These are phyloP conservation scores for Beverwykella pulmonaria DNA, from an alignment of 495 filamentous ascomycete genomes.

Conservation along the genomic window DNA sequence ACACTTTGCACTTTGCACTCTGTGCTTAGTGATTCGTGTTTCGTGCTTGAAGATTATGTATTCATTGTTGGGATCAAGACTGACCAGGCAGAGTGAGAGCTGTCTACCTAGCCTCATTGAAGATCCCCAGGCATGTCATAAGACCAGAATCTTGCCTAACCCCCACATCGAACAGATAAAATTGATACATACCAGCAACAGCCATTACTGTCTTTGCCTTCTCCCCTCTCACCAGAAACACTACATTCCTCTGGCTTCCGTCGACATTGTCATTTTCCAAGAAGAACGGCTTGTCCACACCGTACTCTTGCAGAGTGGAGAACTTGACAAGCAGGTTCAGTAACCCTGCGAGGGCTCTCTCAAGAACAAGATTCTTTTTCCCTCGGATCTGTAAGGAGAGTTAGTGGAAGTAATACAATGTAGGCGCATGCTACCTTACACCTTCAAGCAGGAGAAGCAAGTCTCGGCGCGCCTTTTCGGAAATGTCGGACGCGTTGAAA, in stretches of 20 bases:
- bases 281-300: slow-evolving; percentile 93
- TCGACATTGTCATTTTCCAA: slow-evolving; percentile 94
- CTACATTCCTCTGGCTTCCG: slow-evolving; percentile 88
- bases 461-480: slow-evolving; percentile 81
- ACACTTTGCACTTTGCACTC: slow-evolving; percentile 4
- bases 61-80: slow-evolving; percentile 68
- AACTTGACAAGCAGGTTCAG: slow-evolving; percentile 92
- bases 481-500: slow-evolving; percentile 79
- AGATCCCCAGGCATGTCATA: slow-evolving; percentile 48
- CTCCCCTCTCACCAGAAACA: slow-evolving; percentile 89
- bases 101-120: slow-evolving; percentile 66
- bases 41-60: not conserved
- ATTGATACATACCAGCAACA: slow-evolving; percentile 74
- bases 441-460: slow-evolving; percentile 84
- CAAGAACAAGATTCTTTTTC: slow-evolving; percentile 97
- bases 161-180: not conserved
- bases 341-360: slow-evolving; percentile 84
- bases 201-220: slow-evolving; percentile 76
- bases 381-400: slow-evolving; percentile 73
- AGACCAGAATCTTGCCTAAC: not conserved
- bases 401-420: slow-evolving; percentile 8
- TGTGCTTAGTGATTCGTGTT: not conserved
- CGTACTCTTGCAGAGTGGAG: slow-evolving; percentile 87
- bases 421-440: slow-evolving; percentile 66
- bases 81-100: slow-evolving; percentile 63